Conservation (phyloP, 1,284 basidiomycete species). For the Naganishia cerealis region DNA sequence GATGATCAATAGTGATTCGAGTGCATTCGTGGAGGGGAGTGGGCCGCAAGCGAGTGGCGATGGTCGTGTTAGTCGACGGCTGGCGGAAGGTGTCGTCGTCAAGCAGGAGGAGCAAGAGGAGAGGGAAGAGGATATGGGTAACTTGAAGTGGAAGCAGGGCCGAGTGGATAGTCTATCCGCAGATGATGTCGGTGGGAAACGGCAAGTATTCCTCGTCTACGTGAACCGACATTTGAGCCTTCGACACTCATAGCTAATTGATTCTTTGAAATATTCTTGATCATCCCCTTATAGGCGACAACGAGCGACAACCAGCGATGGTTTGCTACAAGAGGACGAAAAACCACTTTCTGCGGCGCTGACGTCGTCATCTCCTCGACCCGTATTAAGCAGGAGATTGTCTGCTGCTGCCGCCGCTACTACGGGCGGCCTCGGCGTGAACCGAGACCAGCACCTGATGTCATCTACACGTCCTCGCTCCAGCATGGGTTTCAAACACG, state of each 20-base stretch:
- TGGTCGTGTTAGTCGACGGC: background rate
- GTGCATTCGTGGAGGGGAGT: background rate
- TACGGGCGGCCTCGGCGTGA: background rate
- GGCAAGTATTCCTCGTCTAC: background rate
- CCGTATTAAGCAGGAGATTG: background rate
- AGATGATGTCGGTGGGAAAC: background rate
- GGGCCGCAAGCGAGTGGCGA: background rate
- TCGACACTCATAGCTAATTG: background rate
- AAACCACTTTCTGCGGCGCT: background rate
- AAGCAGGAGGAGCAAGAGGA: conserved; percentile 7
- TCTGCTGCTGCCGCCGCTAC: background rate
- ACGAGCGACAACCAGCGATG: background rate
- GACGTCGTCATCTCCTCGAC: background rate
- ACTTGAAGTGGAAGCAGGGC: background rate
- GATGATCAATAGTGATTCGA: conserved; percentile 23
- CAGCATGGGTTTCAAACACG: conserved; percentile 14
- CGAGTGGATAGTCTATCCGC: background rate
- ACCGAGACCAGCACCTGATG: background rate
- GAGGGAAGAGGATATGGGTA: conserved; percentile 1
- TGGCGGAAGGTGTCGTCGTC: conserved; percentile 5
- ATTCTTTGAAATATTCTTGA: background rate
- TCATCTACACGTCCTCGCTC: conserved; percentile 13
- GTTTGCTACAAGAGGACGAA: background rate
- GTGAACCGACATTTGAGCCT: background rate
- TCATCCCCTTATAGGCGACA: background rate